phyloP scores from a whole-genome alignment of 805 yeast species.

The Pichia pseudocactophila region DNA sequence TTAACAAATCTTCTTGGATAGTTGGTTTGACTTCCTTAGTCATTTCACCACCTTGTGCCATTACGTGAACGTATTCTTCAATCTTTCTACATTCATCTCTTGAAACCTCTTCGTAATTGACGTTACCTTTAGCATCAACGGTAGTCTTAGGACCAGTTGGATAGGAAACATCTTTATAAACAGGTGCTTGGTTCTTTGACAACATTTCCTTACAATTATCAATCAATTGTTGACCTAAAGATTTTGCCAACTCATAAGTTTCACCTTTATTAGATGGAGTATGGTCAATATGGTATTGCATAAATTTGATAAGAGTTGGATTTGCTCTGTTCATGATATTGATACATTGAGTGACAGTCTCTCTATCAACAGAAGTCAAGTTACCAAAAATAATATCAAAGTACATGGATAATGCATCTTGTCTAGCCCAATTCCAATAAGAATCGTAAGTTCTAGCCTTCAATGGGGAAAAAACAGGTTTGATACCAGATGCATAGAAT shows the following conservation, averaged over 20 bases:
- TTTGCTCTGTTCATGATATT: conserved; percentile 96
- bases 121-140: conserved; percentile 81
- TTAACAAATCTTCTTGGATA: conserved; percentile 75
- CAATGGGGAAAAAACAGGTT: conserved; percentile 81
- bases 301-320: conserved; percentile 86
- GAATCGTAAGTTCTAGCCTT: conserved; percentile 96
- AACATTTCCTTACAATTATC: conserved; percentile 89
- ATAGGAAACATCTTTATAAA: conserved; percentile 86
- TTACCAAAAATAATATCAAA: conserved; percentile 95
- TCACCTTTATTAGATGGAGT: conserved; percentile 82
- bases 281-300: conserved; percentile 89
- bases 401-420: conserved; percentile 88
- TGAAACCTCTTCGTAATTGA: conserved; percentile 74
- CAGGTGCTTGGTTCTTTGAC: conserved; percentile 75
- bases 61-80: conserved; percentile 90
- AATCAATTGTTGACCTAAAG: conserved; percentile 84
- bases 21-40: conserved; percentile 66
- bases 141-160: conserved; percentile 94
- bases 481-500: conserved; percentile 82
- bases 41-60: conserved; percentile 90
- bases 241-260: conserved; percentile 84
- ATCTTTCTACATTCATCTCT: conserved; percentile 89
- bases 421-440: conserved; percentile 99
- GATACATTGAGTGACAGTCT: conserved; percentile 92
- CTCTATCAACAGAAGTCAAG: conserved; percentile 83